Base-by-base conservation (phyloP, 331 rosid genomes). In the Saraca asoca region DNA sequence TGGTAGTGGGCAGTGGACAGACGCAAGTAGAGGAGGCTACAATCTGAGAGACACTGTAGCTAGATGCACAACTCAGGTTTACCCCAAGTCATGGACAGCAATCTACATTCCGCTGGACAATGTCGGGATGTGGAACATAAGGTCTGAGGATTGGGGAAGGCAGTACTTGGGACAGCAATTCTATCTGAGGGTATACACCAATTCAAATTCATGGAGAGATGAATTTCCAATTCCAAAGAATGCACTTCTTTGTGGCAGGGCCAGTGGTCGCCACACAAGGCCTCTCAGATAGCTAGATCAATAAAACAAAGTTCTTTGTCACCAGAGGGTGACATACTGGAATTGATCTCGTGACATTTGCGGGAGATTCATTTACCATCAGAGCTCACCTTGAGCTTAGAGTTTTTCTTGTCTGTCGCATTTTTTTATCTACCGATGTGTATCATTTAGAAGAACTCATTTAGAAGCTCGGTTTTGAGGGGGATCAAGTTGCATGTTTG, bases 121-220 rank as follows among this genome's bases (percentile, higher is more conserved):
- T 46, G 97, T 90, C 33, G 98, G 98, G 78, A 87, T 93, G 87
- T 93, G 98, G 98, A 93, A 90, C 73, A 78, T 93, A 51, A 85
- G 98, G 78, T 87, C 98, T 0, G 88, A 90, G 82, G 77, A 88
- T 57, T 93, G 97, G 97, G 95, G 51, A 1, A 87, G 98, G 62
- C 98, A 93, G 58, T 93, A 90, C 78, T 48, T 93, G 84, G 98
- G 98, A 15, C 98, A 93, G 41, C 98, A 93, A 75, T 83, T 93
- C 53, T 93, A 93, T 80, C 82, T 93, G 19, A 78, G 97, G 62
- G 98, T 93, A 13, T 87, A 69, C 57, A 81, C 98, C 14, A 5
- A 80, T 50, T 80, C 96, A 0, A 75, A 80, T 12, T 93, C 98
- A 42, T 78, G 18, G 67, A 82, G 98, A 60, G 98, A 93, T 45